Evolutionary conservation across 2,329 filamentous ascomycete species (phyloP), one percentile per base, ranked within the genome.

Genomic region (Alternaria gaisen): DNA sequence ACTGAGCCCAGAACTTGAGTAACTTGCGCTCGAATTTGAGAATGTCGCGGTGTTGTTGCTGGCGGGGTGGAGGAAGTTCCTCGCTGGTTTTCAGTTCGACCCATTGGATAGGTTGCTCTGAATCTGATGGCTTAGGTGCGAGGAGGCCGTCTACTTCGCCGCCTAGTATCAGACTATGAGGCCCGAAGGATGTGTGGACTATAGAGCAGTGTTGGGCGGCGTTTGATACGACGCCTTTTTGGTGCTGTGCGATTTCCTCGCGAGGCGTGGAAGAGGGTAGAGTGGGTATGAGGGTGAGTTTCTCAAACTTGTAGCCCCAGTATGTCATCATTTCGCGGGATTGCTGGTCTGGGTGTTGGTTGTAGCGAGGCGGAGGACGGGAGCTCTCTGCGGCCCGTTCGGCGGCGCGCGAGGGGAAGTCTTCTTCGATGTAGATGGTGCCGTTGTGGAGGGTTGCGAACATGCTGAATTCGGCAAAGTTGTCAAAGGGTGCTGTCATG

Each of bases 241-340:
- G 88, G 28, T 95, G 88, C 57, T 80, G 82, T 75, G 97, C 94
- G 64, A 99, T 97, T 60, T 89, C 88, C 1, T 91, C 89, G 57
- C 92, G 87, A 0, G 88, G 82, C 0, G 88, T 90, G 58, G 90
- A 86, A 90, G 93, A 95, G 89, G 94, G 97, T 0, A 90, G 86
- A 3, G 84, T 81, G 3, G 92, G 89, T 4, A 98, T 81, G 2
- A 95, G 89, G 7, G 90, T 88, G 2, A 99, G 80, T 0, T 92
- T 91, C 79, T 99, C 95, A 72, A 99, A 99, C 77, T 99, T 99
- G 82, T 99, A 99, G 36, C 94, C 94, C 94, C 94, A 98, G 74
- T 90, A 99, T 51, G 90, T 88, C 93, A 97, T 97, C 65, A 94
- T 83, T 59, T 95, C 91, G 52, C 91, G 89, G 0, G 91, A 86